Evolutionary conservation across 805 yeast species (phyloP), one percentile per base, ranked within the genome.

Genomic region (Myxozyma geophila): DNA sequence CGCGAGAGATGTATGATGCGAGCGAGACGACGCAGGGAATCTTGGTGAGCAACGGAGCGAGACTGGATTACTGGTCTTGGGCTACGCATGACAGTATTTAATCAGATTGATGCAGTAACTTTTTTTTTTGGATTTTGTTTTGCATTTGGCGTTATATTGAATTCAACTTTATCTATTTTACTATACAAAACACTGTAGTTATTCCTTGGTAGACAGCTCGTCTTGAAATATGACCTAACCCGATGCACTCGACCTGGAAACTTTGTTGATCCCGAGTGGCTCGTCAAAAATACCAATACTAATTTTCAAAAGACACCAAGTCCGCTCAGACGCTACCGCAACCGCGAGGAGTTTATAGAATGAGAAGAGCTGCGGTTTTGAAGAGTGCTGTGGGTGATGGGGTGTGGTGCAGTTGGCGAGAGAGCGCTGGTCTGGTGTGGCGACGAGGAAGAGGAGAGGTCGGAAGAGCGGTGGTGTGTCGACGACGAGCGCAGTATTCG

Each of bases 61-160:
- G 67, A 41, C 33, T 64, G 13, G 67, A 64, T 39, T 64, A 64
- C 28, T 64, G 67, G 67, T 57, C 65, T n/a, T 58, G 58, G 58
- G 12, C 23, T 43, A 46, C 41, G 43, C 21, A 33, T 3, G 58
- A 54, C 28, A 13, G 21, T 28, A 0, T 28, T 12, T 37, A 13
- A 9, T 15, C 10, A 21, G 37, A 4, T 46, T 17, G 33, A n/a
- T 23, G 12, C n/a, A n/a, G n/a, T n/a, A n/a, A n/a, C n/a, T n/a
- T n/a, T n/a, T n/a, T n/a, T 46, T 21, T 13, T n/a, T 46, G 7
- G 6, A 17, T 46, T 19, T 19, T 1, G 8, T 10, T 15, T 46
- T 7, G 50, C 9, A 21, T n/a, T 50, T 7, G 41, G 54, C 40
- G 43, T 48, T 48, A 13, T 48, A 48, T 9, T 21, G n/a, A 47